Evolutionary conservation across 441 rosid genomes (phyloP), one percentile per base, ranked within the genome.

Genomic region (Breynia disticha): DNA sequence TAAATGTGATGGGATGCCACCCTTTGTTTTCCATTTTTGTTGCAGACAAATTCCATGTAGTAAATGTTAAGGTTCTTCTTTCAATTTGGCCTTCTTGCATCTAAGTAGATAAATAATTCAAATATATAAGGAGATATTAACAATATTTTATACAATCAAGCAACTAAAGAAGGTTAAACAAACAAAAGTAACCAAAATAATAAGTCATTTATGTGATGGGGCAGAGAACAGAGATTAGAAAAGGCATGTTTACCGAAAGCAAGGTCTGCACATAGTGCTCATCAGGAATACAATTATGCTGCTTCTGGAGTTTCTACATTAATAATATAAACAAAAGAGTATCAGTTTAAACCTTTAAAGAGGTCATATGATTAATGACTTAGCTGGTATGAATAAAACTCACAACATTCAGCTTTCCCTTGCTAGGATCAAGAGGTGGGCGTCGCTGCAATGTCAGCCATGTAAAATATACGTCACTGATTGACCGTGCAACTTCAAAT

Each of bases 271-370:
- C 95, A 22, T 86, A 93, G 58, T 93, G 97, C 68, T 93, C 99
- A 71, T 93, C 99, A 24, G 99, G 97, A 62, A 93, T 89, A 65
- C 99, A 93, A 63, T 86, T 84, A 69, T 86, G 89, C 70, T 74
- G 86, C 80, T 80, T 80, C 56, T 77, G 82, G 75, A 75, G 86
- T 81, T 78, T 79, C 87, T 72, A 70, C 71, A 74, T 59, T 44
- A 46, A 24, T 28, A 63, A 13, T 14, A 0, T 24, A 0, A 54
- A 5, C 51, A 6, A 19, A 35, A 16, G 0, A 11, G 19, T n/a
- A n/a, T 24, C 16, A 44, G 11, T 45, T 13, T 18, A 39, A 45
- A 22, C 28, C 35, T 28, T 28, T 9, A 28, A 28, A 28, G 35
- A 28, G 35, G 35, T 28, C 8, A 28, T 5, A 28, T 28, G 8